phyloP scores from a whole-genome alignment of 1,139 yeast genomes.

The Geotrichum reessii region DNA sequence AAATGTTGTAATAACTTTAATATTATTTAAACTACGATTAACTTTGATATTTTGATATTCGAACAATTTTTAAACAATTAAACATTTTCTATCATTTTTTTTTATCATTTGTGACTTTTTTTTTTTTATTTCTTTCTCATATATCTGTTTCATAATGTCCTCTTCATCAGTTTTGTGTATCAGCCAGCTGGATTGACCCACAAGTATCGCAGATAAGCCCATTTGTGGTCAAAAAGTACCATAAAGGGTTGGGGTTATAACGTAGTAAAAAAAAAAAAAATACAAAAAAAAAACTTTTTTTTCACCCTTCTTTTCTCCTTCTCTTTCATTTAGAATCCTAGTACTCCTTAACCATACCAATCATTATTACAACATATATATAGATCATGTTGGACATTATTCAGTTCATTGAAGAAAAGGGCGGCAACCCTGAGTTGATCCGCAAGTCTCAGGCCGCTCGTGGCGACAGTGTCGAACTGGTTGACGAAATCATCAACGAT shows the following conservation, averaged over 20 bases:
- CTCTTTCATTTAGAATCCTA: too few relatives aligned
- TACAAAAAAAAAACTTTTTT: neutral
- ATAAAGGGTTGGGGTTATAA: neutral
- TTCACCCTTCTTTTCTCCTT: neutral
- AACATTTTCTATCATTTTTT: too few relatives aligned
- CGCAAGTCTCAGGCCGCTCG: conserved; percentile 88
- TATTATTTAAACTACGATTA: neutral
- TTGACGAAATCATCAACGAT: conserved; percentile 86
- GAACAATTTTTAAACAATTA: too few relatives aligned
- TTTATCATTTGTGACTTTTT: neutral
- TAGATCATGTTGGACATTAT: conserved; percentile 82
- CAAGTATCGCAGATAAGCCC: neutral
- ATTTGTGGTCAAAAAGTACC: neutral
- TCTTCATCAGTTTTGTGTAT: neutral
- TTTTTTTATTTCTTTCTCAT: neutral
- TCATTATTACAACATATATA: neutral
- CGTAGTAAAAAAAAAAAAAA: neutral
- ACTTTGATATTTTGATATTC: neutral
- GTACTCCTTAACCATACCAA: neutral
- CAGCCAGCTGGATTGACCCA: neutral
- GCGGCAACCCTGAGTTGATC: conserved; percentile 88
- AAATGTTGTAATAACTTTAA: conserved; percentile 40
- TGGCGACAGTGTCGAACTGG: conserved; percentile 89
- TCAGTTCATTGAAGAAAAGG: conserved; percentile 89
- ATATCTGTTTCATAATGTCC: neutral